These are phyloP conservation scores for Yamagishiella unicocca DNA, from an alignment of 139 green algal species.

Conservation along the genomic window DNA sequence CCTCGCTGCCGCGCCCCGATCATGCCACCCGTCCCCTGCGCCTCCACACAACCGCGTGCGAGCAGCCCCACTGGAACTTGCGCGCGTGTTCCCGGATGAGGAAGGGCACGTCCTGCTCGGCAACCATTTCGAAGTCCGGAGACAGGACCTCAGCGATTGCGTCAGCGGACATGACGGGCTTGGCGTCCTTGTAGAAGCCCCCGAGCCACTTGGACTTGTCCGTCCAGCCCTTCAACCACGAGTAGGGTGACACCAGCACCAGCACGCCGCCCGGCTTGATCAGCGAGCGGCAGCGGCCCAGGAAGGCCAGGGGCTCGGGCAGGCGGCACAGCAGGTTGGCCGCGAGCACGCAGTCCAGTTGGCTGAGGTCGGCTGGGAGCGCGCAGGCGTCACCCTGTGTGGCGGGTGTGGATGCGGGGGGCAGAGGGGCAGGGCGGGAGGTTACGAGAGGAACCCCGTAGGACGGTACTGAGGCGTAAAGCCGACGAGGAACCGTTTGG, in stretches of 20 bases:
- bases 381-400: constrained; percentile 72
- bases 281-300: constrained; percentile 57
- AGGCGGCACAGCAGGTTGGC: constrained; percentile 88
- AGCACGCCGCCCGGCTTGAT: constrained; percentile 75
- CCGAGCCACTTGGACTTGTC: constrained; percentile 60
- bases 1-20: too few relatives aligned
- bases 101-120: constrained; percentile 71
- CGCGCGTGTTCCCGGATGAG: constrained; percentile 72
- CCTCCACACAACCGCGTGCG: constrained; percentile 65
- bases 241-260: constrained; percentile 81
- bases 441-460: too few relatives aligned
- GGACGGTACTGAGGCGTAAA: too few relatives aligned
- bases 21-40: constrained; percentile 6
- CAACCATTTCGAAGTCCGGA: constrained; percentile 57
- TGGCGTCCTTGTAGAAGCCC: constrained; percentile 57
- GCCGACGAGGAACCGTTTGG: too few relatives aligned
- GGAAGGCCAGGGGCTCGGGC: constrained; percentile 74
- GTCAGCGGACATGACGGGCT: constrained; percentile 35
- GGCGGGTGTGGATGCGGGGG: background rate
- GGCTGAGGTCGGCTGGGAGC: constrained; percentile 56
- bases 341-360: constrained; percentile 80
- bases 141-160: constrained; percentile 35
- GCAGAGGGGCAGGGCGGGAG: background rate
- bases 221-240: constrained; percentile 81
- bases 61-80: constrained; percentile 75